Conservation (phyloP, 164 flowering plant species). For the Piper betle region DNA sequence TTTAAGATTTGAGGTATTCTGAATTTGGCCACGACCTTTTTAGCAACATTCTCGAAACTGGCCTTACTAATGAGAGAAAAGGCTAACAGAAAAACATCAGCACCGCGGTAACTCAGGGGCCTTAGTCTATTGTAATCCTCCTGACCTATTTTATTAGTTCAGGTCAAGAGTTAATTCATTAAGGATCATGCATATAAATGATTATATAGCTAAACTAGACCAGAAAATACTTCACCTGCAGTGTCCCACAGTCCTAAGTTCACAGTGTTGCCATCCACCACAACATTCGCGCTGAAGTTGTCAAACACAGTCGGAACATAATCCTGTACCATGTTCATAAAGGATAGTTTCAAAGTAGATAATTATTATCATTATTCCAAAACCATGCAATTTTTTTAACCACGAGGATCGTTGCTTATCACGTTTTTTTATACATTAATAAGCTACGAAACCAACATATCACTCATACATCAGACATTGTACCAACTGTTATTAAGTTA, state of each 20-base stretch:
- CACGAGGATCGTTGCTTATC: too few relatives aligned
- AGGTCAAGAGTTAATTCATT: not conserved
- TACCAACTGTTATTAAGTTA: too few relatives aligned
- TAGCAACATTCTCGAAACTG: slow-evolving; percentile 94
- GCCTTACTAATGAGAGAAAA: slow-evolving; percentile 99
- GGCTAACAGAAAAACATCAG: slow-evolving; percentile 88
- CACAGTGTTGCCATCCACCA: slow-evolving; percentile 85
- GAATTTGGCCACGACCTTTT: slow-evolving; percentile 44
- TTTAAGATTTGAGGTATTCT: not conserved
- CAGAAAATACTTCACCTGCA: slow-evolving; percentile 38
- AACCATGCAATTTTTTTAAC: too few relatives aligned
- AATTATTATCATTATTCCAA: too few relatives aligned
- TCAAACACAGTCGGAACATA: slow-evolving; percentile 95
- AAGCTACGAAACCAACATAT: too few relatives aligned
- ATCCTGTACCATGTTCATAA: slow-evolving; percentile 35
- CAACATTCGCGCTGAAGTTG: slow-evolving; percentile 91
- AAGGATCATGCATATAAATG: not conserved
- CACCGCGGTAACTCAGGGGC: slow-evolving; percentile 77
- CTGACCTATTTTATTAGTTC: slow-evolving; percentile 44
- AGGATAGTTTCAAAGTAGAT: too few relatives aligned
- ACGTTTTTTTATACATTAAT: too few relatives aligned
- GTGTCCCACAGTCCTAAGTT: slow-evolving; percentile 95
- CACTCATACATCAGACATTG: too few relatives aligned
- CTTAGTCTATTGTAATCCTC: slow-evolving; percentile 90
- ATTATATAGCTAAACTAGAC: not conserved